Base-by-base conservation (phyloP, 306 rosid genomes). In the Lagenaria siceraria region DNA sequence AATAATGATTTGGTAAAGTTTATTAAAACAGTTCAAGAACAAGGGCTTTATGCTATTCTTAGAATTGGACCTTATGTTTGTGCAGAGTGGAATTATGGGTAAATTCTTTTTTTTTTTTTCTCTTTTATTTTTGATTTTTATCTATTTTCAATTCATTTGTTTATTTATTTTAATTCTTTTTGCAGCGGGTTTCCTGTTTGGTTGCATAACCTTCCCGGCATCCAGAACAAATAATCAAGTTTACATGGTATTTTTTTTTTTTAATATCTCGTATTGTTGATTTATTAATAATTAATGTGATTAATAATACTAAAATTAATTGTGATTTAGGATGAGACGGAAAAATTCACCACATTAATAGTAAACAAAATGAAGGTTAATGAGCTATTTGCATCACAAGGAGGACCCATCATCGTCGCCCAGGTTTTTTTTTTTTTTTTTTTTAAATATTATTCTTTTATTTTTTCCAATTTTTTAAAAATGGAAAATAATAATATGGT, bases 1-100 rank as follows among this genome's bases (percentile, higher is more conserved):
- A 85, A 74, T 22, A 14, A 12, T 3, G 87, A 85, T 62, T 10
- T 82, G 12, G 77, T 85, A 0, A 40, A 38, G 11, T 87, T 87
- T 43, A 80, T 87, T 38, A 75, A 80, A 58, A 77, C 85, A 8
- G 53, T 81, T n/a, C 80, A 79, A 42, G 7, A 53, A 3, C 70
- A 58, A 48, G 86, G 87, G 0, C 80, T 81, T 2, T 18, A 79
- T 58, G 82, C 69, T 35, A 58, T 83, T 78, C 88, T 87, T 51
- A 75, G 88, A 17, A 87, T 87, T 76, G 86, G 90, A 10, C 88
- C 90, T 19, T 85, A 87, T 21, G 79, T 81, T 2, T 84, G 90
- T 68, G 88, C 82, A 2, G 90, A 87, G 54, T 87, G 88, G 90
- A 83, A 85, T 61, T 87, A 81, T 5, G 91, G 87, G 85, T 83